These are phyloP conservation scores for Colletotrichum simmondsii DNA, from an alignment of 2,329 filamentous ascomycete species.

Conservation along the genomic window DNA sequence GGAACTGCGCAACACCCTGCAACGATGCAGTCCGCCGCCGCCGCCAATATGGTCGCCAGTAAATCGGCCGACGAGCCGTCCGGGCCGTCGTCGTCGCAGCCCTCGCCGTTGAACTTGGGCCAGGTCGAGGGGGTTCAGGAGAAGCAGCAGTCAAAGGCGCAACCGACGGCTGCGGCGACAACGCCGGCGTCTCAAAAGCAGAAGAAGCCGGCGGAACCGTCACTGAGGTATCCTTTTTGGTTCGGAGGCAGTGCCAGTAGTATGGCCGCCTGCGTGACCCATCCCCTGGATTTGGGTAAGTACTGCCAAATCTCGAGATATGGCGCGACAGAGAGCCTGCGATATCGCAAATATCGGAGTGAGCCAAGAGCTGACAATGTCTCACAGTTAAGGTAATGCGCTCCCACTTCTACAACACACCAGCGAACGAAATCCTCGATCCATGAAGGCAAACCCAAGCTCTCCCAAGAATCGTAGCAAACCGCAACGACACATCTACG, in stretches of 20 bases:
- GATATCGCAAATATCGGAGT: slow-evolving; percentile 8
- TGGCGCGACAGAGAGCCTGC: background rate
- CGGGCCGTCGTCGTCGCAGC: slow-evolving; percentile 5
- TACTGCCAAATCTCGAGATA: background rate
- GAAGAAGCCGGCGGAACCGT: slow-evolving; percentile 51
- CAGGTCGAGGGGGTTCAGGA: slow-evolving; percentile 4
- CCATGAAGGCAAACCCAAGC: background rate
- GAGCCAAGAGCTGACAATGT: slow-evolving; percentile 37
- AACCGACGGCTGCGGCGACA: background rate
- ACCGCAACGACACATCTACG: background rate
- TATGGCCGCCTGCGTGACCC: slow-evolving; percentile 90
- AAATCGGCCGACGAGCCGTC: slow-evolving; percentile 20
- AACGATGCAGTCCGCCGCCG: slow-evolving; percentile 39
- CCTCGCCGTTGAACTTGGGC: slow-evolving; percentile 9
- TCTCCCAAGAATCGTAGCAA: background rate
- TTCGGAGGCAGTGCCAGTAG: slow-evolving; percentile 96
- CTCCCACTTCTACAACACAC: background rate
- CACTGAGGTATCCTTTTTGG: slow-evolving; percentile 83
- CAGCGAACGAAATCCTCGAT: background rate
- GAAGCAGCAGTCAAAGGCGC: slow-evolving; percentile 28
- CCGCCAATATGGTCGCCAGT: slow-evolving; percentile 15
- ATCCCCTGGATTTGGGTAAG: slow-evolving; percentile 91
- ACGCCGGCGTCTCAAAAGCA: slow-evolving; percentile 1
- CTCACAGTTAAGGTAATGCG: slow-evolving; percentile 61
- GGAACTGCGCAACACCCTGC: slow-evolving; percentile 32